Evolutionary conservation across 2,329 filamentous ascomycete species (phyloP).

Genomic region (Arachnomyces sp.): DNA sequence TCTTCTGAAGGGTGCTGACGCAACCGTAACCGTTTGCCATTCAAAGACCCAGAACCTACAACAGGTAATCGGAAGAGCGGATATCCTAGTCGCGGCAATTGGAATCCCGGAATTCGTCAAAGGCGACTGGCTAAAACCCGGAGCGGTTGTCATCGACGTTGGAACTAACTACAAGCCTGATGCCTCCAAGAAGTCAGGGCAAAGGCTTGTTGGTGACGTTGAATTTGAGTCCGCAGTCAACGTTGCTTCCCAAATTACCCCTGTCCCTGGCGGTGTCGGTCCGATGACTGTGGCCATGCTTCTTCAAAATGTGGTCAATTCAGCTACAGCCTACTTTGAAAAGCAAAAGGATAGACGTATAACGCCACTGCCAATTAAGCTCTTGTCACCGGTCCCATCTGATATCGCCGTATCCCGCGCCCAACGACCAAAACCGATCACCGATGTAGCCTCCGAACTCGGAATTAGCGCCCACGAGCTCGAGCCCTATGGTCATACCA

Average conservation of each 20-base stretch:
- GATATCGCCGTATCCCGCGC: slow-evolving; percentile 87
- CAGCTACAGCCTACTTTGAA: slow-evolving; percentile 74
- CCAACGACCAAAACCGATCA: slow-evolving; percentile 89
- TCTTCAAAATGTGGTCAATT: slow-evolving; percentile 86
- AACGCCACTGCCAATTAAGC: slow-evolving; percentile 72
- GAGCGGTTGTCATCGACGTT: slow-evolving; percentile 93
- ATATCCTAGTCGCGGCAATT: slow-evolving; percentile 88
- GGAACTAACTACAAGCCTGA: slow-evolving; percentile 95
- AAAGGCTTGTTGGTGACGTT: slow-evolving; percentile 89
- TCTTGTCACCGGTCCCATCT: slow-evolving; percentile 77
- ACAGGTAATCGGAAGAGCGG: slow-evolving; percentile 70
- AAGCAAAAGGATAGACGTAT: slow-evolving; percentile 73
- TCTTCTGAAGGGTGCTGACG: slow-evolving; percentile 87
- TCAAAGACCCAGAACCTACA: slow-evolving; percentile 72
- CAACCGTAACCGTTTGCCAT: slow-evolving; percentile 94
- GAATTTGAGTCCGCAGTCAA: slow-evolving; percentile 78
- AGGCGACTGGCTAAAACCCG: slow-evolving; percentile 91
- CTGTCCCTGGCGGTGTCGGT: slow-evolving; percentile 91
- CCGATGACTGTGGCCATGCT: slow-evolving; percentile 99
- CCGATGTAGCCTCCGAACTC: slow-evolving; percentile 72
- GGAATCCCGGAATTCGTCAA: slow-evolving; percentile 81
- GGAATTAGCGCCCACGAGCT: slow-evolving; percentile 84
- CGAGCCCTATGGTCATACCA: slow-evolving; percentile 90
- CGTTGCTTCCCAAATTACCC: slow-evolving; percentile 88
- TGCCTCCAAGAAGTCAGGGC: slow-evolving; percentile 80